Conservation (phyloP, 495 filamentous ascomycete species). For the Talaromyces nanjingensis region DNA sequence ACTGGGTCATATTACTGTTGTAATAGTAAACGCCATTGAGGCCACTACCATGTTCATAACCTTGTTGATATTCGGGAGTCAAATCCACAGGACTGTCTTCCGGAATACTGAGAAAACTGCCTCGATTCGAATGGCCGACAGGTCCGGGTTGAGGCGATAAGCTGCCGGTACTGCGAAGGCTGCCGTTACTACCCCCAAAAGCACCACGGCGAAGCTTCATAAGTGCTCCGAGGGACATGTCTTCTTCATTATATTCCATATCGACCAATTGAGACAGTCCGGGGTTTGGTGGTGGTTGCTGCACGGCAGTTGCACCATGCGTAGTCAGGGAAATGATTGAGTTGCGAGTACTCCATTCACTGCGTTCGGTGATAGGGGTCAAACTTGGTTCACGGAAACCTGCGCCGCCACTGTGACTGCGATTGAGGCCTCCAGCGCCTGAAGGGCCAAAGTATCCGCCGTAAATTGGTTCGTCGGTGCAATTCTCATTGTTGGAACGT, state of each 20-base stretch:
- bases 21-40: slow-evolving; percentile 12
- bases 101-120: slow-evolving; percentile 28
- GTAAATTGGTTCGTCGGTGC: slow-evolving; percentile 50
- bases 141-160: slow-evolving; percentile 33
- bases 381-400: slow-evolving; percentile 80
- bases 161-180: slow-evolving; percentile 58
- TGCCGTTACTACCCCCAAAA: slow-evolving; percentile 75
- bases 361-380: slow-evolving; percentile 93
- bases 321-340: slow-evolving; percentile 70
- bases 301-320: slow-evolving; percentile 35
- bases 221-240: slow-evolving; percentile 64
- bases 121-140: slow-evolving; percentile 23
- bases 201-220: slow-evolving; percentile 66
- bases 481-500: slow-evolving; percentile 31
- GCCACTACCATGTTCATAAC: neutral
- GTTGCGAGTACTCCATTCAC: slow-evolving; percentile 92
- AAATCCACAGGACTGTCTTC: slow-evolving; percentile 26
- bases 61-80: slow-evolving; percentile 8
- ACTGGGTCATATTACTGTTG: slow-evolving; percentile 25
- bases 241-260: slow-evolving; percentile 59
- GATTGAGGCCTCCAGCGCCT: slow-evolving; percentile 52
- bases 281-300: slow-evolving; percentile 39
- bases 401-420: slow-evolving; percentile 62
- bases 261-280: slow-evolving; percentile 67
- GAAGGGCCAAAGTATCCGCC: slow-evolving; percentile 89